Evolutionary conservation across 139 green algal genomes (phyloP), one percentile per base, ranked within the genome.

Genomic region (Chlamydomonas sp.): DNA sequence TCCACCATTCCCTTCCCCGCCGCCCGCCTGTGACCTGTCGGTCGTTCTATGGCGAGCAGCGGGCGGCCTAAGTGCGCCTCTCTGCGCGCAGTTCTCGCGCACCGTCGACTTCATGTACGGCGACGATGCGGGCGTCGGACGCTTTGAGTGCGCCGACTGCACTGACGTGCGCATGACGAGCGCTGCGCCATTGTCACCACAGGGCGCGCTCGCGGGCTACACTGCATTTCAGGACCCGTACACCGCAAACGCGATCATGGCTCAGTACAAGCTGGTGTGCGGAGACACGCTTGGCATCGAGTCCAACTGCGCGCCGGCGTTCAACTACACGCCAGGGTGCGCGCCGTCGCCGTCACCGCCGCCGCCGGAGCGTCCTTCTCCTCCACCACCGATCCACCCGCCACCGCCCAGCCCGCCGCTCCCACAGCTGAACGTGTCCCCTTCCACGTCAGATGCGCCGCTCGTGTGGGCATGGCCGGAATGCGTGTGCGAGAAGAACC

Each of bases 401-500:
- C 54, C 54, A 8, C 54, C 54, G 22, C 8, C 24, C 24, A 10
- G 24, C 8, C 54, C 54, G 34, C 54, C 54, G 24, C 54, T 26
- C 22, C 34, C 16, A 36, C 54, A 22, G 22, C n/a, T n/a, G n/a
- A 22, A 22, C 8, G 8, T 22, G 24, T 20, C 54, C 8, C 54
- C 54, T 20, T 26, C 54, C 6, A 22, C 54, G 24, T 36, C 24
- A 10, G 10, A 22, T 10, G 24, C 54, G 24, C 22, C 54, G 20
- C 24, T 20, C 10, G 43, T 54, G 43, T 64, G 34, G 24, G 6
- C 54, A 36, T 64, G 54, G 54, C 54, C 54, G 8, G 16, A 36
- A 22, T 64, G 54, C 24, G 10, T 36, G 22, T 64, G 54, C 54
- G 24, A 64, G 54, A 64, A 64, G 54, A 64, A 33, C 6, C 54